Evolutionary conservation across 192 early-diverging fungal species (phyloP), one percentile per base, ranked within the genome.

Genomic region (Coemansia erecta): DNA sequence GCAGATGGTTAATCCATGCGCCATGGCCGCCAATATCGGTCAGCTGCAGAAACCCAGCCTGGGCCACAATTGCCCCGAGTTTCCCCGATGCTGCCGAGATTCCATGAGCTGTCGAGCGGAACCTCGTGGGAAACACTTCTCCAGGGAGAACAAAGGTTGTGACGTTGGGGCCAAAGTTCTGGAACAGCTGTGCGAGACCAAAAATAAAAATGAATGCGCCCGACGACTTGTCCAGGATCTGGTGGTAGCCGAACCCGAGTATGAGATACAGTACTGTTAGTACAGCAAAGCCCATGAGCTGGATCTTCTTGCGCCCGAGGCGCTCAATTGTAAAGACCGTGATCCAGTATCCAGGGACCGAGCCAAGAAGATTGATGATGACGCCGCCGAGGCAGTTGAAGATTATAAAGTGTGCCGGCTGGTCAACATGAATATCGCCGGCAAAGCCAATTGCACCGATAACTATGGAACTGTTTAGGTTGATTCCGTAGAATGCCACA

Each of bases 311-410:
- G 62, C 95, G 90, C 53, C 95, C 95, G 21, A 90, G 58, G 56
- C 74, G 74, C 56, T 98, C 95, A 19, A 98, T 88, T 10, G 86
- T 70, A 58, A 89, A 88, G 52, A 98, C 92, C 6, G 89, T 85
- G 73, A 98, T 81, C 90, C 90, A 94, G 86, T 96, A 98, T 44
- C 95, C 95, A 35, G 95, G 95, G 13, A 98, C 86, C 17, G 85
- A 86, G 39, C 91, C 91, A n/a, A 89, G 77, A 8, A 90, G 55
- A 33, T 90, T 89, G 63, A 98, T 89, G 66, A 94, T 94, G 59
- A 94, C 82, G 81, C 92, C 93, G 56, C 95, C 95, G 58, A 95
- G 65, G 39, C 82, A 87, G 70, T 86, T 85, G 80, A 80, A 86
- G 41, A 85, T 80, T 23, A 83, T 81, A 54, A 65, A 72, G 37